A percentile compares a stretch with the other conserved stretches of the same genome.
Conservation (phyloP, 2,329 filamentous ascomycete species). For the Stachybotrys chlorohalonatus region DNA sequence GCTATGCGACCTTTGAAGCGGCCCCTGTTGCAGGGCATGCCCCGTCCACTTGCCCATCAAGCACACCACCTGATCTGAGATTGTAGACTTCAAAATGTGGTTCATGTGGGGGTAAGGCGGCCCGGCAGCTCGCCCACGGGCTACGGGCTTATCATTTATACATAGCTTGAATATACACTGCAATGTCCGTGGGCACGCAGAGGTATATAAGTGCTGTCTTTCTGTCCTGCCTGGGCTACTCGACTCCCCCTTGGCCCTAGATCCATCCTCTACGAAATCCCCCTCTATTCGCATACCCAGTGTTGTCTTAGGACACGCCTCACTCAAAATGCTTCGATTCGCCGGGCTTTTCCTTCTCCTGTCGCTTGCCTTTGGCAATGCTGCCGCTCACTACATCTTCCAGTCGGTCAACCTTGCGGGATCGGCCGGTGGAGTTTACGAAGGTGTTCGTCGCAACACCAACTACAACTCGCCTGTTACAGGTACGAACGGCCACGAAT, state of each 20-base stretch:
- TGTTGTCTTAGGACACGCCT: not conserved
- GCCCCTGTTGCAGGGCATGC: not conserved
- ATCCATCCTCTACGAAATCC: too few relatives aligned
- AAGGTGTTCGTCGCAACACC: conserved; percentile 26
- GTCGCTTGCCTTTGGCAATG: conserved; percentile 3
- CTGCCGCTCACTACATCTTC: conserved; percentile 19
- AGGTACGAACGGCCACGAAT: conserved; percentile 4
- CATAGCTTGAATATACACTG: too few relatives aligned
- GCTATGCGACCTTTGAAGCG: not conserved
- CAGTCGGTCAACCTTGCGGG: conserved; percentile 16
- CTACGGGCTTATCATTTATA: not conserved
- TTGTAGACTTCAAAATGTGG: not conserved
- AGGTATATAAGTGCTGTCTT: not conserved
- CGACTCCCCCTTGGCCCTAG: too few relatives aligned
- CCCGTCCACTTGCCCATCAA: not conserved
- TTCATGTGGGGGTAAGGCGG: not conserved
- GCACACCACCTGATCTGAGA: not conserved
- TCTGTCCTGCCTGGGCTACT: not conserved
- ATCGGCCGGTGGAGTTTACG: conserved; percentile 14
- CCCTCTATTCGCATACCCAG: not conserved
- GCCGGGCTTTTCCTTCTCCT: not conserved
- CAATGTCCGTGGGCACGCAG: too few relatives aligned
- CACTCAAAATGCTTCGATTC: not conserved
- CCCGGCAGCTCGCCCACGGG: not conserved
- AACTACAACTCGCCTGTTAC: conserved; percentile 27